Evolutionary conservation across 2,329 filamentous ascomycete species (phyloP), one percentile per base, ranked within the genome.

Genomic region (Epicoccum nigrum): DNA sequence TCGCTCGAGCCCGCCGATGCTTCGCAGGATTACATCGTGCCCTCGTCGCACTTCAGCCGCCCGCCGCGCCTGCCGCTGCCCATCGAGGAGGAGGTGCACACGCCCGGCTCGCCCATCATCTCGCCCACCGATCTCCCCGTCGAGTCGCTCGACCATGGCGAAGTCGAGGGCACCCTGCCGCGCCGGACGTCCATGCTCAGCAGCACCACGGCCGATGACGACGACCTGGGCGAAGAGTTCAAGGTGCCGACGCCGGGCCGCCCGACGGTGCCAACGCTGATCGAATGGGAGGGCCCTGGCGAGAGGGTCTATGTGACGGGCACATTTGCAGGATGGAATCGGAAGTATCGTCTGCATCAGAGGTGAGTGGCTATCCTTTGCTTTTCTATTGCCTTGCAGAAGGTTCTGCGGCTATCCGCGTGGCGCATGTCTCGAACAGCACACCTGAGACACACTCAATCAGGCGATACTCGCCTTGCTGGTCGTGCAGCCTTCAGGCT

Each of bases 311-410:
- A 96, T 72, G 92, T 99, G 37, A 99, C 94, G 0, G 93, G 93
- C 59, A 97, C 94, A 16, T 97, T 97, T 70, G 95, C 96, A 64
- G 90, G 93, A 21, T 99, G 94, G 94, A 92, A 95, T 75, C 88
- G 89, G 72, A 97, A 97, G 76, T 95, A 92, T 71, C 85, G 89
- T 63, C 79, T 99, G 68, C 86, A 92, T 74, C 86, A 84, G 73
- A 87, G 90, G 92, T 96, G 83, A 84, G 88, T 46, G 15, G 21
- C 25, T 4, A 21, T 13, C 16, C n/a, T 49, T 49, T 85, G 27
- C 37, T 47, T 44, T 21, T 15, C 17, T 21, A 15, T 28, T 25
- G 28, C 37, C 45, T 21, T 41, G 37, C 45, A 47, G 30, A 27
- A 35, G 17, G 17, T 51, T 45, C 57, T 62, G 62, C 55, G 16